These are phyloP conservation scores for Candida sanyaensis DNA, from an alignment of 1,139 yeast genomes.

Conservation along the genomic window DNA sequence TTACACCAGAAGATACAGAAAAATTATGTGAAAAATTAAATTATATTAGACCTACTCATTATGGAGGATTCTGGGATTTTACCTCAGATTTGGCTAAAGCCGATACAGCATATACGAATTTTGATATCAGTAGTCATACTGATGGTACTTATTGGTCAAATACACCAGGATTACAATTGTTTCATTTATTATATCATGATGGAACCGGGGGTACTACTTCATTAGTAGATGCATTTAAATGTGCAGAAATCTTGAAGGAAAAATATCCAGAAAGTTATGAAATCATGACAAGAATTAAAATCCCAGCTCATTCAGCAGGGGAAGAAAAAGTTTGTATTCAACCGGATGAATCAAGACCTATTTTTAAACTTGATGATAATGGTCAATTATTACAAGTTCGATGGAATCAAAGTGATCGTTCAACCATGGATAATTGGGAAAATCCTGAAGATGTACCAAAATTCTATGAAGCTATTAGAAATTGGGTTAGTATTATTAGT, in stretches of 20 bases:
- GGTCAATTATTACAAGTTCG: constrained; percentile 66
- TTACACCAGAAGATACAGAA: constrained; percentile 61
- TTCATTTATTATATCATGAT: constrained; percentile 65
- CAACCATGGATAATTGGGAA: constrained; percentile 62
- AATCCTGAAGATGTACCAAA: constrained; percentile 55
- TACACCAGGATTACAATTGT: constrained; percentile 73
- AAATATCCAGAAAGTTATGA: constrained; percentile 58
- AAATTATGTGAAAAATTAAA: constrained; percentile 59
- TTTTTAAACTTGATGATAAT: constrained; percentile 55
- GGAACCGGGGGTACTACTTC: constrained; percentile 78
- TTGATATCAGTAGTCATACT: constrained; percentile 68
- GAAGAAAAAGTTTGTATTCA: constrained; percentile 68
- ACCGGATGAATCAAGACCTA: constrained; percentile 62
- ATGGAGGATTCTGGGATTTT: constrained; percentile 83
- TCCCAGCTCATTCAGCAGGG: constrained; percentile 81
- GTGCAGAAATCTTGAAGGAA: constrained; percentile 53
- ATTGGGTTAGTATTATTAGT: constrained; percentile 57
- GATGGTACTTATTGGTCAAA: constrained; percentile 83
- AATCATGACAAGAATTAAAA: constrained; percentile 50
- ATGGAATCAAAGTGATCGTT: constrained; percentile 77
- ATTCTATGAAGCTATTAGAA: constrained; percentile 61
- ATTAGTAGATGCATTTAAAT: constrained; percentile 67
- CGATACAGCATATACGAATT: constrained; percentile 75
- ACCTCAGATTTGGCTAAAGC: constrained; percentile 71
- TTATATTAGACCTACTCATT: constrained; percentile 71